Base-by-base conservation (phyloP, 208 protist genomes). In the Leptomonas pyrrhocoris region DNA sequence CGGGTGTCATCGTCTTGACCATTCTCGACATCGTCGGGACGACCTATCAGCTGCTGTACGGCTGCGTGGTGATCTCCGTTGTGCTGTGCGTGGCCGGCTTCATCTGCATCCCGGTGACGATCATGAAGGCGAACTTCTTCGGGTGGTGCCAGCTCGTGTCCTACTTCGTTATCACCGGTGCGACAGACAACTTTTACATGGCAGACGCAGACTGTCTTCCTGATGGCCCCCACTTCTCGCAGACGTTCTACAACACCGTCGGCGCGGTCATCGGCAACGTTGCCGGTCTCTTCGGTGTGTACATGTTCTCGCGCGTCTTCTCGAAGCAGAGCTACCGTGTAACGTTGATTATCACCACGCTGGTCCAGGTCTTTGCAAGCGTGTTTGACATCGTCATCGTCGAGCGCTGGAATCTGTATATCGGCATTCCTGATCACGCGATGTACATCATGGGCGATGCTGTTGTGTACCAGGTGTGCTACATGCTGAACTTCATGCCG, bases 121-220 rank as follows among this genome's bases (percentile, higher is more conserved):
- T 90, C 38, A 82, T 84, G 58, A 83, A 84, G 63, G 79, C 70
- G 13, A 88, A 83, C 67, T 51, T 87, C 21, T 90, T 79, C 48
- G 62, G 69, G 15, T 91, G 80, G 58, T 48, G 79, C 45, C 58
- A 79, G 36, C 40, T 75, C 21, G 71, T 73, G 21, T 64, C 70
- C 9, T 87, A 84, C 71, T 60, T 92, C 57, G 43, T 54, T 21
- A 76, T 92, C 48, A 57, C 66, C 1, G 83, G 78, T 46, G 80
- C 78, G n/a, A 58, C 88, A 15, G 74, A 86, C 46, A 80, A 59
- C 27, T 92, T 88, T 55, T 89, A 78, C 74, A 77, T 79, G 57
- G 69, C 73, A 2, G 61, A 75, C 40, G 46, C 69, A 80, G 25
- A 79, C 68, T 16, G 88, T 85, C 69, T 86, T 85, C 59, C 45